Conservation (phyloP, 2,329 filamentous ascomycete genomes). For the Trichophyton schoenleinii region DNA sequence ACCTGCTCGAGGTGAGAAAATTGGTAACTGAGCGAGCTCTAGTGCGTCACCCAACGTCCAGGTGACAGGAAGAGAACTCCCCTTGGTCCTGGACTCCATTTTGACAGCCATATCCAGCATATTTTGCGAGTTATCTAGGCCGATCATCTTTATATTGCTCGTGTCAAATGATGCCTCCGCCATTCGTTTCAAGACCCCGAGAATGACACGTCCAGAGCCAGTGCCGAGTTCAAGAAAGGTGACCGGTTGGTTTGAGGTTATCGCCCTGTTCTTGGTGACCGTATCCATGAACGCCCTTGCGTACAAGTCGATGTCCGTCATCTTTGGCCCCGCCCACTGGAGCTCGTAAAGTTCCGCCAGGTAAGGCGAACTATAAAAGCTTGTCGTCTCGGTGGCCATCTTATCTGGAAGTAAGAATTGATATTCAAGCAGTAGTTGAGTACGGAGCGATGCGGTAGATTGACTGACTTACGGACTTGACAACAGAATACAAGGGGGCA, state of each 20-base stretch:
- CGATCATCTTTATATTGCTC: background rate
- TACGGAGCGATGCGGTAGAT: background rate
- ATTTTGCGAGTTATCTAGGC: background rate
- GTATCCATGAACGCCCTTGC: background rate
- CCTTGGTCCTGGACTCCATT: background rate
- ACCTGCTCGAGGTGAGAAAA: background rate
- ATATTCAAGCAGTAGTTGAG: background rate
- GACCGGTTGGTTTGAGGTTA: background rate
- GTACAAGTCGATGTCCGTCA: background rate
- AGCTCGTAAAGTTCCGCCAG: background rate
- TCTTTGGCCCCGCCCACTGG: background rate
- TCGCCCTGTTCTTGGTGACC: background rate
- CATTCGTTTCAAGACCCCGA: background rate
- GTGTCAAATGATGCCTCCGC: background rate
- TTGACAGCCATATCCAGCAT: background rate
- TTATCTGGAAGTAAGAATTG: background rate
- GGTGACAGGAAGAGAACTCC: background rate
- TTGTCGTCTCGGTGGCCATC: background rate
- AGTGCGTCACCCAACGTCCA: background rate
- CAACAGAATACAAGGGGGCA: too few relatives aligned
- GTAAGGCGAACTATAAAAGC: background rate
- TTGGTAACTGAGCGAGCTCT: background rate
- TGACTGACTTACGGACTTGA: too few relatives aligned
- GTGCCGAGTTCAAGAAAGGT: background rate
- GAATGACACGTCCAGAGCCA: background rate